Percentiles rank a stretch among this genome's conserved stretches.
These are phyloP conservation scores for Trichosporon sp. DNA, from an alignment of 1,284 basidiomycete genomes.

Conservation along the genomic window DNA sequence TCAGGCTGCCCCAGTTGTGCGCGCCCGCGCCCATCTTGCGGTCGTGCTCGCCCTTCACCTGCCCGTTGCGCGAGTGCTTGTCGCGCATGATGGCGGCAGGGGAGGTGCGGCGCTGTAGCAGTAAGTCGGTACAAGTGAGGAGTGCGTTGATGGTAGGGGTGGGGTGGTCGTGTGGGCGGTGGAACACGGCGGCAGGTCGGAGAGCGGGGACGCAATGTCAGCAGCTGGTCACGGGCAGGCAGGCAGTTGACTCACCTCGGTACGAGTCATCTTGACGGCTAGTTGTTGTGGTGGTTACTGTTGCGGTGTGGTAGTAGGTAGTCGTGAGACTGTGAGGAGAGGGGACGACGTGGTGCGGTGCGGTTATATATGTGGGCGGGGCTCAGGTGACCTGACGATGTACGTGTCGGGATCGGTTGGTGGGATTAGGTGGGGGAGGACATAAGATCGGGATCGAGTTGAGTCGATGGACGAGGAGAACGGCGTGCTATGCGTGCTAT, in stretches of 20 bases:
- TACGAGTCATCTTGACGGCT: slow-evolving; percentile 25
- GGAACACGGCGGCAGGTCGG: neutral
- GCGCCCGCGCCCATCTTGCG: slow-evolving; percentile 73
- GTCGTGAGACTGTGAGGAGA: slow-evolving; percentile 2
- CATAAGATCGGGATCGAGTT: neutral
- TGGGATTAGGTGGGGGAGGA: slow-evolving; percentile 1
- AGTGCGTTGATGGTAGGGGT: neutral
- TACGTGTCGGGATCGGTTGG: neutral
- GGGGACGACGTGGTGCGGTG: neutral
- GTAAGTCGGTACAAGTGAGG: no score
- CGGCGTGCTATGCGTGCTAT: neutral
- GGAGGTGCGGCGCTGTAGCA: slow-evolving; percentile 54
- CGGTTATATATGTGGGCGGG: slow-evolving; percentile 1
- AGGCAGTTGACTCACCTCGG: slow-evolving; percentile 19
- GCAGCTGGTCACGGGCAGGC: neutral
- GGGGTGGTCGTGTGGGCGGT: neutral
- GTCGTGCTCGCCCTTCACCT: slow-evolving; percentile 58
- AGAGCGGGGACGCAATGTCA: neutral
- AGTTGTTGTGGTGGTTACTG: slow-evolving; percentile 5
- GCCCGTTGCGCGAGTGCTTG: slow-evolving; percentile 65
- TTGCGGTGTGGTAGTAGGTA: slow-evolving; percentile 9
- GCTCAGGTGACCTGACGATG: neutral
- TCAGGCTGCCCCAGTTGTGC: slow-evolving; percentile 75
- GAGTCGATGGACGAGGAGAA: neutral
- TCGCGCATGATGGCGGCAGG: slow-evolving; percentile 73